Conservation (phyloP, 441 rosid species). For the Euphorbia schlechtendalii region DNA sequence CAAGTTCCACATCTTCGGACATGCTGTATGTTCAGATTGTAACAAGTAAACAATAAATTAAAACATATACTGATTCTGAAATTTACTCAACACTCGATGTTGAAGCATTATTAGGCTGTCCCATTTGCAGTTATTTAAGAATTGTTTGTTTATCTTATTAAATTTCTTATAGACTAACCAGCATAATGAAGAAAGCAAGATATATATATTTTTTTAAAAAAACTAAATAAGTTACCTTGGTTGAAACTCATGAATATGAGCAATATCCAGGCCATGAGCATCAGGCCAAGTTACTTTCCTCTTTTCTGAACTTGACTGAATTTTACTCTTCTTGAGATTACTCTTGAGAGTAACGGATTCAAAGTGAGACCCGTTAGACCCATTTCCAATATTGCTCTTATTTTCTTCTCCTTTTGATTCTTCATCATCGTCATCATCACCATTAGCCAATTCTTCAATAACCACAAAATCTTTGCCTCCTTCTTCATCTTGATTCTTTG, state of each 20-base stretch:
- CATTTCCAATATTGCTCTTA: slow-evolving; percentile 13
- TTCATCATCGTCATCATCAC: not conserved
- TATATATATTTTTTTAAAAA: too few species aligned
- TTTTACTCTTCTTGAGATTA: slow-evolving; percentile 39
- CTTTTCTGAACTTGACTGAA: slow-evolving; percentile 28
- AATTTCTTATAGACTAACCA: not conserved
- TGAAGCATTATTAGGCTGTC: not conserved
- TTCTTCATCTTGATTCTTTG: slow-evolving; percentile 28
- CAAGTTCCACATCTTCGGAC: slow-evolving; percentile 59
- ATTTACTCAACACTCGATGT: too few species aligned
- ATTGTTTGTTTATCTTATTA: not conserved
- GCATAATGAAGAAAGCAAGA: too few species aligned
- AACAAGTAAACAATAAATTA: not conserved
- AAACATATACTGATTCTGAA: too few species aligned
- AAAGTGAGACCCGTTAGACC: slow-evolving; percentile 33
- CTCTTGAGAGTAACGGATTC: slow-evolving; percentile 37
- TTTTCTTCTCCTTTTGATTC: slow-evolving; percentile 17
- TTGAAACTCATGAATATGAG: slow-evolving; percentile 68
- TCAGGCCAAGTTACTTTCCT: slow-evolving; percentile 82
- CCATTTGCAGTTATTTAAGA: slow-evolving; percentile 4
- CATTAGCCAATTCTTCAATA: slow-evolving; percentile 15
- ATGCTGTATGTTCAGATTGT: slow-evolving; percentile 26
- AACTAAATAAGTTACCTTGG: slow-evolving; percentile 39
- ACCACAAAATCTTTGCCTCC: slow-evolving; percentile 19
- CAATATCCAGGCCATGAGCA: slow-evolving; percentile 71